Evolutionary conservation across 2,329 filamentous ascomycete species (phyloP).

Genomic region (Ceratocystiopsis brevicomis): DNA sequence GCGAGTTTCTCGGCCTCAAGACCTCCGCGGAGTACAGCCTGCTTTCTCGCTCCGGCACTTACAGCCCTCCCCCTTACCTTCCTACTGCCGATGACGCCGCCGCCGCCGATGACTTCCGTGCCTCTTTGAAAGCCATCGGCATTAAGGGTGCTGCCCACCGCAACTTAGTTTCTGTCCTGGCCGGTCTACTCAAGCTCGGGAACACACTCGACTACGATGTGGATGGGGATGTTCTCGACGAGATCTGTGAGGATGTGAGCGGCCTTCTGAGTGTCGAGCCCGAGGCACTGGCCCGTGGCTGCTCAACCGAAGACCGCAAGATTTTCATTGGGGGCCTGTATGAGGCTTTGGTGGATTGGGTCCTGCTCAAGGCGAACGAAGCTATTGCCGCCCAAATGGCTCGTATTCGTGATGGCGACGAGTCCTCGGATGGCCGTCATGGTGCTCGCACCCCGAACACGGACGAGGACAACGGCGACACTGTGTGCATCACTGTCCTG

Average conservation of each 20-base stretch:
- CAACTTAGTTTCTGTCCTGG: slow-evolving; percentile 68
- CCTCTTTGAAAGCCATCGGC: slow-evolving; percentile 73
- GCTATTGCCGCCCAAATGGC: slow-evolving; percentile 62
- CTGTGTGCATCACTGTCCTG: slow-evolving; percentile 73
- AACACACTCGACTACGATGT: slow-evolving; percentile 73
- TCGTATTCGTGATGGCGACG: slow-evolving; percentile 43
- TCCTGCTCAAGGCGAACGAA: slow-evolving; percentile 73
- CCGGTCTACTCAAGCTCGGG: slow-evolving; percentile 76
- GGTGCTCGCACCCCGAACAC: slow-evolving; percentile 45
- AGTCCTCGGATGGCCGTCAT: slow-evolving; percentile 42
- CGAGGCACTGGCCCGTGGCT: slow-evolving; percentile 58
- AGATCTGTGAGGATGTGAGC: slow-evolving; percentile 77
- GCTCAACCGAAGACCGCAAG: slow-evolving; percentile 67
- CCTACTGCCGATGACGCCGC: slow-evolving; percentile 85
- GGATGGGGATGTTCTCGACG: slow-evolving; percentile 67
- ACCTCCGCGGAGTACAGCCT: slow-evolving; percentile 58
- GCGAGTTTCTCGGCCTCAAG: slow-evolving; percentile 72
- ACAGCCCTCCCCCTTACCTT: slow-evolving; percentile 68
- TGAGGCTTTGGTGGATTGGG: slow-evolving; percentile 87
- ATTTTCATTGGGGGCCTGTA: slow-evolving; percentile 75
- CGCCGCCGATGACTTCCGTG: slow-evolving; percentile 79
- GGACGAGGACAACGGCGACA: slow-evolving; percentile 56
- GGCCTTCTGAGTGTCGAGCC: slow-evolving; percentile 74
- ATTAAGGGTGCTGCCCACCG: slow-evolving; percentile 75
- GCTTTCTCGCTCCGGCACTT: slow-evolving; percentile 68